Evolutionary conservation across 2,329 filamentous ascomycete genomes (phyloP).

Genomic region (Penicillium sp.): DNA sequence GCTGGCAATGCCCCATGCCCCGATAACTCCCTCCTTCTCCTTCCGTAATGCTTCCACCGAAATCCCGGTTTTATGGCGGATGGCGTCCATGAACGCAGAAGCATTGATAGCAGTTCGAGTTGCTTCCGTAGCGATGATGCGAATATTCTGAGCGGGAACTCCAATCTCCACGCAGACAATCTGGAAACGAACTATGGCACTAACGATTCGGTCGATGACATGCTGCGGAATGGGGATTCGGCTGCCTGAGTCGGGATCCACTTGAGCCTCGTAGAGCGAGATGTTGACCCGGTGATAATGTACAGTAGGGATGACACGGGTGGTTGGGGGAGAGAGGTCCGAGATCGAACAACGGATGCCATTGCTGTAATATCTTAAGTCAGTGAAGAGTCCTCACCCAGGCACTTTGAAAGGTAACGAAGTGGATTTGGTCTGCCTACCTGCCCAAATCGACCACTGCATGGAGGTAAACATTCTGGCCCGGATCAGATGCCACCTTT

Average conservation of each 20-base stretch:
- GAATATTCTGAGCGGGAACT: constrained; percentile 62
- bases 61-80: constrained; percentile 62
- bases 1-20: constrained; percentile 77
- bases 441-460: constrained; percentile 40
- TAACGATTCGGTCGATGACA: constrained; percentile 63
- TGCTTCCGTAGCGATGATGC: constrained; percentile 83
- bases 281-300: constrained; percentile 75
- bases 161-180: constrained; percentile 65
- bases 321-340: constrained; percentile 65
- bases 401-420: background rate
- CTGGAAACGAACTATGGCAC: constrained; percentile 67
- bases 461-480: constrained; percentile 23
- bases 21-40: constrained; percentile 74
- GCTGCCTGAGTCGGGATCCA: constrained; percentile 31
- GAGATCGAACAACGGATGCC: constrained; percentile 89
- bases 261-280: constrained; percentile 78
- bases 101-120: constrained; percentile 76
- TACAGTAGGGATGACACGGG: constrained; percentile 73
- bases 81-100: constrained; percentile 63
- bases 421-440: constrained; percentile 19
- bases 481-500: background rate
- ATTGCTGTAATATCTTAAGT: constrained; percentile 54
- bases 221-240: constrained; percentile 54
- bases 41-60: constrained; percentile 71
- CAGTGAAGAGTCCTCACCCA: background rate